These are phyloP conservation scores for Rhodotorula taiwanensis DNA, from an alignment of 768 basidiomycete species.

Conservation along the genomic window DNA sequence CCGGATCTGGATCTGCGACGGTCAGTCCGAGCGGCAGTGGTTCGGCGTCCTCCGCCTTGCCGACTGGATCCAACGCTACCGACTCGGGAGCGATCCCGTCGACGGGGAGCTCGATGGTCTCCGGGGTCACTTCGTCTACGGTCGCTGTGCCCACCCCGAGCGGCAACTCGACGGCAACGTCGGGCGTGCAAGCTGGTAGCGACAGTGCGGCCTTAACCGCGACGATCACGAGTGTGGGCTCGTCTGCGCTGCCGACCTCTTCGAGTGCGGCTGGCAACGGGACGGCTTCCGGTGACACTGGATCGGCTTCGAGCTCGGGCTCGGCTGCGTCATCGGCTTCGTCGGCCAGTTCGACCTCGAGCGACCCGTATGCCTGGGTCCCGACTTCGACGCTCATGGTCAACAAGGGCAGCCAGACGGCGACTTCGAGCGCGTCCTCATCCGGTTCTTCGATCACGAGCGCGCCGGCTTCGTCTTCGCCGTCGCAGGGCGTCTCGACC, in stretches of 20 bases:
- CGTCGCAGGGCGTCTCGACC: slow-evolving; percentile 17
- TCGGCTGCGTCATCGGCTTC: background rate
- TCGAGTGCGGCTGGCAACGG: too few relatives aligned
- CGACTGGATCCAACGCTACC: too few relatives aligned
- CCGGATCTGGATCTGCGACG: too few relatives aligned
- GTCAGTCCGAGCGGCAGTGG: background rate
- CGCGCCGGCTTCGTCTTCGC: background rate
- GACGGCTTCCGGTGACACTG: background rate
- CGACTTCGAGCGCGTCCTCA: slow-evolving; percentile 5
- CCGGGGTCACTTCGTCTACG: too few relatives aligned
- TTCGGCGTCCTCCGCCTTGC: slow-evolving; percentile 1
- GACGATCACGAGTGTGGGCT: background rate
- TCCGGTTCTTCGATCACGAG: background rate
- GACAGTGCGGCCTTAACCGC: background rate
- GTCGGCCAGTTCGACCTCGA: background rate
- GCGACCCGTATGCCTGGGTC: slow-evolving; percentile 35
- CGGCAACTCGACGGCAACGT: too few relatives aligned
- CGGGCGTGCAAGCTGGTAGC: too few relatives aligned
- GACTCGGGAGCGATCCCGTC: too few relatives aligned
- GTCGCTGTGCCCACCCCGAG: too few relatives aligned
- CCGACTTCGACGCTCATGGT: slow-evolving; percentile 37
- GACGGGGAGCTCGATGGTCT: too few relatives aligned
- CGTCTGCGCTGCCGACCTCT: too few relatives aligned
- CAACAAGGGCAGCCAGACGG: slow-evolving; percentile 16
- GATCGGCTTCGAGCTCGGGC: background rate